Evolutionary conservation across 2,329 filamentous ascomycete genomes (phyloP).

Genomic region (Hymenoscyphus linearis): DNA sequence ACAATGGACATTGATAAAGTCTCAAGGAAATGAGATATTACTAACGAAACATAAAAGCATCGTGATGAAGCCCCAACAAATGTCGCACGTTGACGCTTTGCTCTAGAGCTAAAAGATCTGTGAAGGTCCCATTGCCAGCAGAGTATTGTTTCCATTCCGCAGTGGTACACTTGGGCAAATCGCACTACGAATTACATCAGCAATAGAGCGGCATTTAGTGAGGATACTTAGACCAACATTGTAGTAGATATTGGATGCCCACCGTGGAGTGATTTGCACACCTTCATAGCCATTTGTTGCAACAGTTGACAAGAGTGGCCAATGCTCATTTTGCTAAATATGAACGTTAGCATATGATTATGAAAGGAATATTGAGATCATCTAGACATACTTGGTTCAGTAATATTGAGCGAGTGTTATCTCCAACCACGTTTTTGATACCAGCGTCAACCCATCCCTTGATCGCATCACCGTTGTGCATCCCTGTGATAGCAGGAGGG

Average conservation of each 20-base stretch:
- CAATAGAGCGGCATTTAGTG: not conserved
- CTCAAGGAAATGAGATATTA: slow-evolving; percentile 27
- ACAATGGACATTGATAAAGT: too few relatives aligned
- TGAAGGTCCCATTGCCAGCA: slow-evolving; percentile 47
- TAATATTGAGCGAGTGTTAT: slow-evolving; percentile 52
- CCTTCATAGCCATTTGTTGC: slow-evolving; percentile 50
- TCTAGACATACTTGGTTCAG: slow-evolving; percentile 40
- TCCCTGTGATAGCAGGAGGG: slow-evolving; percentile 56
- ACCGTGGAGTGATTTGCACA: slow-evolving; percentile 52
- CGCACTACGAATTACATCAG: slow-evolving; percentile 1
- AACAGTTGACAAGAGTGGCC: slow-evolving; percentile 48
- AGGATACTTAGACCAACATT: slow-evolving; percentile 1
- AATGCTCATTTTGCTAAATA: slow-evolving; percentile 36
- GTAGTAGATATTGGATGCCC: slow-evolving; percentile 32
- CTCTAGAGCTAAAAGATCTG: slow-evolving; percentile 45
- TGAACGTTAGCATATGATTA: not conserved
- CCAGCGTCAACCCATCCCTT: slow-evolving; percentile 53
- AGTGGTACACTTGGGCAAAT: slow-evolving; percentile 41
- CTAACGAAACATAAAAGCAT: slow-evolving; percentile 47
- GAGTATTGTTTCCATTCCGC: slow-evolving; percentile 54
- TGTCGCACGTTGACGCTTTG: slow-evolving; percentile 49
- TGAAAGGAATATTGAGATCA: not conserved
- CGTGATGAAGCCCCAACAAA: slow-evolving; percentile 43
- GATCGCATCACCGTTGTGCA: slow-evolving; percentile 59
- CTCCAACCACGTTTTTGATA: slow-evolving; percentile 54